A percentile compares a stretch with the other conserved stretches of the same genome.
Evolutionary conservation across 2,329 filamentous ascomycete genomes (phyloP).

Genomic region (Tolypocladium guangdongense): DNA sequence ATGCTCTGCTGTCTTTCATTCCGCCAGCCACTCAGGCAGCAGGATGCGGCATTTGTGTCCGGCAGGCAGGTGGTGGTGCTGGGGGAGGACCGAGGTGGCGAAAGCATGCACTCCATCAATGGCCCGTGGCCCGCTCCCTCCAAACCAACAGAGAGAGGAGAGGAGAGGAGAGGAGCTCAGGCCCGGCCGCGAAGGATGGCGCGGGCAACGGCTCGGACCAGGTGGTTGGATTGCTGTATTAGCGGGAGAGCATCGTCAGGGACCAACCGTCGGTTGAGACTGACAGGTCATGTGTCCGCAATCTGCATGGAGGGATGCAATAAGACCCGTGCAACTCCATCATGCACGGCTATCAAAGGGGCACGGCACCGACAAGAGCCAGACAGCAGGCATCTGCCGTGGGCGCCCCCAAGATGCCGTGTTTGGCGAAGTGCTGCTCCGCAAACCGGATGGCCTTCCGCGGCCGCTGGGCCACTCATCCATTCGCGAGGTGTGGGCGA

Average conservation of each 20-base stretch:
- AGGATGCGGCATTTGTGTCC: neutral
- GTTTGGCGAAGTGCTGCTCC: neutral
- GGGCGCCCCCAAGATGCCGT: neutral
- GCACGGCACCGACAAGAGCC: neutral
- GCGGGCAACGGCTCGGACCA: neutral
- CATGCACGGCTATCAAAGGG: neutral
- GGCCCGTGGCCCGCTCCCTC: neutral
- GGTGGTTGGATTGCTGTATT: neutral
- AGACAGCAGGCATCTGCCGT: neutral
- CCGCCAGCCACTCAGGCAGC: neutral
- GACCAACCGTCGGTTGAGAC: neutral
- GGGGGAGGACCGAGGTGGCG: neutral
- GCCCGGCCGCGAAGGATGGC: neutral
- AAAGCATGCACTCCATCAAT: neutral
- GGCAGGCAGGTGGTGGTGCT: neutral
- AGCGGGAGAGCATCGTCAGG: neutral
- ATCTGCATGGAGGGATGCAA: neutral
- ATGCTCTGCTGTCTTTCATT: neutral
- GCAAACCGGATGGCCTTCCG: slow-evolving; percentile 6
- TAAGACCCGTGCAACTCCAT: neutral
- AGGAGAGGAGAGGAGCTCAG: neutral
- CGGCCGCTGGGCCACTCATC: slow-evolving; percentile 1
- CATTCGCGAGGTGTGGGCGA: neutral
- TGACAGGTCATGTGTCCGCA: neutral
- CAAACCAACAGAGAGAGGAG: neutral